Evolutionary conservation across 2,329 filamentous ascomycete genomes (phyloP), one percentile per base, ranked within the genome.

Genomic region (Monascus ruber): DNA sequence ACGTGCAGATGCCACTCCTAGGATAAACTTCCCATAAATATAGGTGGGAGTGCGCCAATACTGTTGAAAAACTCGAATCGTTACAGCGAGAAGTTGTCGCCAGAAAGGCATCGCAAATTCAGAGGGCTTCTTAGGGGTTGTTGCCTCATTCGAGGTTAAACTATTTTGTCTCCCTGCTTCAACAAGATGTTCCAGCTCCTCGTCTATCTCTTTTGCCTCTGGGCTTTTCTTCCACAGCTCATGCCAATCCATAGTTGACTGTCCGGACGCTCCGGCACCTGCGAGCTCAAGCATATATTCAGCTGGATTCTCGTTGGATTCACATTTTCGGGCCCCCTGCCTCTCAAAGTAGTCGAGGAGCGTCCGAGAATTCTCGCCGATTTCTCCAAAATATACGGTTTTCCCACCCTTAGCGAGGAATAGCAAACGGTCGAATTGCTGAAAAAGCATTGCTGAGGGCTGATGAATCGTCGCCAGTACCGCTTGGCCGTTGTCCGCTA

Each of bases 391-490:
- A 47, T 83, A 83, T 0, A 81, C 75, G 0, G 77, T 81, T 50
- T 70, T 74, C 0, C 79, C 79, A 10, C 78, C 78, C 40, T 72
- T 72, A 1, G 76, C 74, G 1, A 83, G 64, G 50, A 83, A 77
- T 0, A 81, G 60, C 0, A 81, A 58, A 1, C 70, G 66, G 45
- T 81, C 77, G 39, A 81, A 94, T 42, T 85, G 79, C 59, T 94
- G 84, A 66, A 94, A 94, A 36, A 94, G 71, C 69, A 93, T 83
- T 29, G 86, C 86, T n/a, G 84, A 89, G 8, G 88, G 88, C 59
- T 95, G 88, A 60, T 95, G 88, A 46, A 94, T 94, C 0, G 88
- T 94, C 62, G 85, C 93, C 7, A 94, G 76, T 57, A 94, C 82
- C 36, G 88, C 86, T 58, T 91, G 85, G 8, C 88, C 87, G 45